A percentile compares a stretch with the other conserved stretches of the same genome.
These are phyloP conservation scores for Trichoderma gracile DNA, from an alignment of 2,329 filamentous ascomycete genomes.

Conservation along the genomic window DNA sequence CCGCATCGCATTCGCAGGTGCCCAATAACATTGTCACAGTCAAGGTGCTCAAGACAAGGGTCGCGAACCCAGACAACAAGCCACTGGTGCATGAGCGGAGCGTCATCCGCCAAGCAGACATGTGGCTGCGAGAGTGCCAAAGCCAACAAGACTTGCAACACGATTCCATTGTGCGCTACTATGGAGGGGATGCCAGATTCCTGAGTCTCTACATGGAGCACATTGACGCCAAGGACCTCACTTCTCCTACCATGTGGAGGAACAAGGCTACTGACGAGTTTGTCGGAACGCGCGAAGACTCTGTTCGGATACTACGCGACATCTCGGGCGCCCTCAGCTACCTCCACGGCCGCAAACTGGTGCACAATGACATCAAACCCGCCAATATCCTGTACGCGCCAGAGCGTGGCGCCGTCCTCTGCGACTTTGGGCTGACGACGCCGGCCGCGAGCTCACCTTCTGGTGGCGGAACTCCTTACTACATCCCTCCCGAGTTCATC, in stretches of 20 bases:
- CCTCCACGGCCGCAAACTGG: conserved; percentile 53
- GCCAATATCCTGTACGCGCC: conserved; percentile 62
- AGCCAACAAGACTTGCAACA: conserved; percentile 58
- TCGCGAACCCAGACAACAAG: conserved; percentile 44
- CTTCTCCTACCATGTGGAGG: conserved; percentile 52
- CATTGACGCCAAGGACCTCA: conserved; percentile 57
- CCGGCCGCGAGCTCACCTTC: conserved; percentile 47
- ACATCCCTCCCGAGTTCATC: conserved; percentile 63
- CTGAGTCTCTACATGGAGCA: conserved; percentile 64
- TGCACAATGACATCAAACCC: conserved; percentile 65
- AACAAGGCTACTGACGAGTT: conserved; percentile 51
- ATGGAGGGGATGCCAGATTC: conserved; percentile 61
- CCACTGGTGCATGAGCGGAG: conserved; percentile 54
- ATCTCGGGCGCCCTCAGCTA: conserved; percentile 57
- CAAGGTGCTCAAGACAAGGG: conserved; percentile 60
- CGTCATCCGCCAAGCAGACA: conserved; percentile 60
- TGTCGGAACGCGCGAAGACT: conserved; percentile 51
- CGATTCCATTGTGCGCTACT: conserved; percentile 58
- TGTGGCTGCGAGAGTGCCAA: conserved; percentile 60
- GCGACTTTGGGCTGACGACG: conserved; percentile 61
- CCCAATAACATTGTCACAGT: conserved; percentile 58
- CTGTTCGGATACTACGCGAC: conserved; percentile 54
- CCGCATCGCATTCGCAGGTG: conserved; percentile 54
- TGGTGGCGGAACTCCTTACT: conserved; percentile 61
- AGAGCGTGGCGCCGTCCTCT: conserved; percentile 59